Base-by-base conservation (phyloP, 2,329 filamentous ascomycete species). In the Moelleriella libera region DNA sequence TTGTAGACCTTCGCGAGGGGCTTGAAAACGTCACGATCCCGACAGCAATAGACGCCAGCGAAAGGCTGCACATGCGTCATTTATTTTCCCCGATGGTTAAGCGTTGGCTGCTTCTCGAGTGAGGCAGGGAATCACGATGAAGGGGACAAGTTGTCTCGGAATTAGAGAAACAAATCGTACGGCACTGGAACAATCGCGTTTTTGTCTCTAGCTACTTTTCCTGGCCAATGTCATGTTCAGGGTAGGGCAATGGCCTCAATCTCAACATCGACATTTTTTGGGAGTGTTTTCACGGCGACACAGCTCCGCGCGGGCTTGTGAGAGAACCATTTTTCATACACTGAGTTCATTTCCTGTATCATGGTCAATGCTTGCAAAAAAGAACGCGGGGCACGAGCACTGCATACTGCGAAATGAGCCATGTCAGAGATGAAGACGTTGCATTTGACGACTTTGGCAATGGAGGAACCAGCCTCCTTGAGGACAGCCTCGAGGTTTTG, bases 391-490 rank as follows among this genome's bases (percentile, higher is more conserved):
- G 9, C 3, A 14, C 7, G 40, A n/a, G 4, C n/a, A 5, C 5
- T 8, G 62, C 72, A 55, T 60, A 76, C 73, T 45, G 76, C 81
- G 62, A 97, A 97, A 68, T 92, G 75, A 53, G 75, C 78, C 90
- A 97, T 97, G 67, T 94, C 85, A 45, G 84, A 83, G 52, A 97
- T 70, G 75, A 96, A 97, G 61, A 95, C 83, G 63, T 82, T 87
- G 57, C 88, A 85, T 76, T 96, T 95, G 69, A 96, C 85, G 44
- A 95, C 83, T 66, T 82, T 85, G 53, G 78, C 68, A 50, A 97
- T 75, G 46, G 76, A 78, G 28, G 85, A 89, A 47, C 86, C 88
- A 29, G 88, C 88, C 57, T 82, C 87, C 51, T 80, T 76, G 46
- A 97, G 79, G 49, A 97, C 87, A 42, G 85, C 85, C 64, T 83